Conservation (phyloP, 345 rosid species). For the Mercurialis annua region DNA sequence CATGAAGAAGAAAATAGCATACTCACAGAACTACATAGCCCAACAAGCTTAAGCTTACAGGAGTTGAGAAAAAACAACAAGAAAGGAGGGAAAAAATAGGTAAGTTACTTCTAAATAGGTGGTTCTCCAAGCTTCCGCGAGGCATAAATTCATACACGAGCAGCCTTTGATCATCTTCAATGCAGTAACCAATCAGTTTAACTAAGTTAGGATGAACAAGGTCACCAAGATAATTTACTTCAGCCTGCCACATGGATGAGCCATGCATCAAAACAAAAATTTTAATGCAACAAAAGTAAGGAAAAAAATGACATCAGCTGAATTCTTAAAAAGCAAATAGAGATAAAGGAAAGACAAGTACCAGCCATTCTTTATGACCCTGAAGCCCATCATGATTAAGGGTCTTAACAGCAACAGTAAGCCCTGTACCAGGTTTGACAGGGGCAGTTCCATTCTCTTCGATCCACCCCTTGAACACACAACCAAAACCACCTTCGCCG, state of each 20-base stretch:
- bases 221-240: constrained; percentile 89
- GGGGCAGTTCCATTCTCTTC: constrained; percentile 99
- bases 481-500: constrained; percentile 99
- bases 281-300: neutral
- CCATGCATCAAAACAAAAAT: constrained; percentile 13
- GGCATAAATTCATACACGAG: constrained; percentile 97
- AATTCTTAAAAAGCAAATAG: neutral
- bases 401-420: constrained; percentile 95
- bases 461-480: constrained; percentile 94
- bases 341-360: constrained; percentile 27
- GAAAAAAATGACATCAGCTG: neutral
- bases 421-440: constrained; percentile 95
- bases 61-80: neutral
- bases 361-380: constrained; percentile 99
- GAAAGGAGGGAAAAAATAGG: constrained; percentile 3
- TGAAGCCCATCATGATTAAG: constrained; percentile 98
- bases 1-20: too few relatives aligned
- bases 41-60: neutral
- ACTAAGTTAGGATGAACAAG: constrained; percentile 93
- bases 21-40: too few relatives aligned
- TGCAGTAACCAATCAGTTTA: constrained; percentile 85
- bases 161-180: constrained; percentile 88
- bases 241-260: constrained; percentile 51
- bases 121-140: constrained; percentile 97
- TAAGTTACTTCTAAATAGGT: constrained; percentile 78